Evolutionary conservation across 2,329 filamentous ascomycete genomes (phyloP).

Genomic region (Trichoderma breve): DNA sequence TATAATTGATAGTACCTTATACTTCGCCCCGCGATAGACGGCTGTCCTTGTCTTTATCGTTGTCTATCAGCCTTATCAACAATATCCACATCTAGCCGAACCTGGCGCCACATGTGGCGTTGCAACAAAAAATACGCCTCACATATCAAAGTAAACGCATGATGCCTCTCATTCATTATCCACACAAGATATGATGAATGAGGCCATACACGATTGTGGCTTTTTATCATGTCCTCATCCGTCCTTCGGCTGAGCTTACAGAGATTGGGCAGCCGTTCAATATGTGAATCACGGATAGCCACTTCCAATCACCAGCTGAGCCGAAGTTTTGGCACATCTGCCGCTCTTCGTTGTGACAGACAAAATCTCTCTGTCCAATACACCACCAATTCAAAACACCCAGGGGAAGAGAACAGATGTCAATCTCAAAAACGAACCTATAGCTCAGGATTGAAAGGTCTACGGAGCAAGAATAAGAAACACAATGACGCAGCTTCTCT

Average conservation of each 20-base stretch:
- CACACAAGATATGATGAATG: not conserved
- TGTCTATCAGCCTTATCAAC: not conserved
- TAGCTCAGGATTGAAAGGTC: slow-evolving; percentile 22
- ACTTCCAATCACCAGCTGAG: not conserved
- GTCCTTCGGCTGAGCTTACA: slow-evolving; percentile 3
- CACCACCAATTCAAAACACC: not conserved
- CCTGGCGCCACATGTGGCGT: slow-evolving; percentile 11
- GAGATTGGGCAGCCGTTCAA: slow-evolving; percentile 6
- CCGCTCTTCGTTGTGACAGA: not conserved
- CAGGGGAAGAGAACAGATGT: not conserved
- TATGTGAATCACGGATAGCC: not conserved
- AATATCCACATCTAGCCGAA: not conserved
- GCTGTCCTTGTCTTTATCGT: not conserved
- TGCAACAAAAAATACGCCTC: slow-evolving; percentile 1
- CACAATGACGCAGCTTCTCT: slow-evolving; percentile 19
- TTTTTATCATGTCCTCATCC: slow-evolving; percentile 19
- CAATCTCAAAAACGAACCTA: not conserved
- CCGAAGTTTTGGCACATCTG: not conserved
- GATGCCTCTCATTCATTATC: not conserved
- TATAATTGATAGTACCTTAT: not conserved
- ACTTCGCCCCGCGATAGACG: not conserved
- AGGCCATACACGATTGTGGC: not conserved
- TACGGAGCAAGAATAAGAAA: slow-evolving; percentile 27
- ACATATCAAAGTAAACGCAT: not conserved
- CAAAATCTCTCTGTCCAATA: not conserved